A percentile compares a stretch with the other conserved stretches of the same genome.
Conservation (phyloP, 2,329 filamentous ascomycete species). For the Arthrobotrys conoides region DNA sequence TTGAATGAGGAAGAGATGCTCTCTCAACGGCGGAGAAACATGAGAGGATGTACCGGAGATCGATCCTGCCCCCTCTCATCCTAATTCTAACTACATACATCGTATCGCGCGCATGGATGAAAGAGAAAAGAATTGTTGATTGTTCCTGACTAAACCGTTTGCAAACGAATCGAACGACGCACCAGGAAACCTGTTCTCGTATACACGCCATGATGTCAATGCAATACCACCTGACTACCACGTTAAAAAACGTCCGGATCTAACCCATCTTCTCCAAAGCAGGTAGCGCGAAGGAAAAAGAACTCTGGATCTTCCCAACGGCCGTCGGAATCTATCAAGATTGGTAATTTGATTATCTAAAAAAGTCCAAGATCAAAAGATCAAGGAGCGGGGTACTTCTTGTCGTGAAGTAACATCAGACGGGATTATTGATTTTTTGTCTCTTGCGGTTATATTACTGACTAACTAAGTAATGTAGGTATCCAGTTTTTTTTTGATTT, state of each 20-base stretch:
- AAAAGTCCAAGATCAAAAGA: background rate
- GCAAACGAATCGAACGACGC: background rate
- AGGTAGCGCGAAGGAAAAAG: background rate
- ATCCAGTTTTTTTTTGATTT: background rate
- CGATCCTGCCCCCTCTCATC: background rate
- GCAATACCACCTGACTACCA: slow-evolving; percentile 17
- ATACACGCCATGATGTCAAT: slow-evolving; percentile 11
- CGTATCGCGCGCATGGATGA: background rate
- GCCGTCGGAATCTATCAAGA: slow-evolving; percentile 5
- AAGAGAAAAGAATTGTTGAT: background rate
- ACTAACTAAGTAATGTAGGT: too few species aligned
- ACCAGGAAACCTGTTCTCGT: background rate
- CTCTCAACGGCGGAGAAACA: background rate
- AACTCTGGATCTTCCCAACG: background rate
- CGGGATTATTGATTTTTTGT: slow-evolving; percentile 13
- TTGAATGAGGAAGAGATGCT: background rate
- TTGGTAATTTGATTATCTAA: slow-evolving; percentile 19
- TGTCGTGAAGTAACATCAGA: slow-evolving; percentile 37
- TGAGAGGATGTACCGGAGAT: background rate
- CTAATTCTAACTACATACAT: too few species aligned
- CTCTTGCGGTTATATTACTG: background rate
- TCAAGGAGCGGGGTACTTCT: slow-evolving; percentile 14
- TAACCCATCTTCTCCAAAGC: background rate
- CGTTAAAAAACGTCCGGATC: background rate
- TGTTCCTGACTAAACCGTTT: slow-evolving; percentile 16